A percentile compares a stretch with the other conserved stretches of the same genome.
Evolutionary conservation across 768 basidiomycete genomes (phyloP).

Genomic region (Suillus discolor): DNA sequence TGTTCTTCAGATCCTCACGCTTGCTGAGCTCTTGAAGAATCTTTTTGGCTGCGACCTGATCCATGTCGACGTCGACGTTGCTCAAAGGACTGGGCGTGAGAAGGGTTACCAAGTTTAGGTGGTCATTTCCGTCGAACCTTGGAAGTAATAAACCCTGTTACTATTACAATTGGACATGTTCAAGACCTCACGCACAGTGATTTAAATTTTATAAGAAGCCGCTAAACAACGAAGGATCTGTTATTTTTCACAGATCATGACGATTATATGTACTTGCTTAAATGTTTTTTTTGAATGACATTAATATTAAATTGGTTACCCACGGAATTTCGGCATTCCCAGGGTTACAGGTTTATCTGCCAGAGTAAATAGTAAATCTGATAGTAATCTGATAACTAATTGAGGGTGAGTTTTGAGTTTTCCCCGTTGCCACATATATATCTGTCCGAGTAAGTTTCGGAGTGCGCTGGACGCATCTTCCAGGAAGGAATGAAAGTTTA

Average conservation of each 20-base stretch:
- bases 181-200: neutral
- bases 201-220: neutral
- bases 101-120: neutral
- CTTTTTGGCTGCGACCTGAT: constrained; percentile 70
- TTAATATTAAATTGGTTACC: constrained; percentile 2
- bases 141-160: neutral
- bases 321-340: constrained; percentile 8
- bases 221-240: too few species aligned
- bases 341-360: constrained; percentile 13
- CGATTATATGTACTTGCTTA: neutral
- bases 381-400: constrained; percentile 3
- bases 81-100: neutral
- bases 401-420: constrained; percentile 2
- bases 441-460: neutral
- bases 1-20: constrained; percentile 73
- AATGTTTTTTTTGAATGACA: neutral
- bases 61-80: constrained; percentile 31
- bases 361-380: neutral
- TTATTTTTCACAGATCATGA: constrained; percentile 2
- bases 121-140: constrained; percentile 1
- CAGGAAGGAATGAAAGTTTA: neutral
- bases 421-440: neutral
- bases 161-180: neutral
- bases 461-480: neutral
- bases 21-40: constrained; percentile 75